A percentile compares a stretch with the other conserved stretches of the same genome.
Evolutionary conservation across 2,329 filamentous ascomycete genomes (phyloP).

Genomic region (Coniella vitis): DNA sequence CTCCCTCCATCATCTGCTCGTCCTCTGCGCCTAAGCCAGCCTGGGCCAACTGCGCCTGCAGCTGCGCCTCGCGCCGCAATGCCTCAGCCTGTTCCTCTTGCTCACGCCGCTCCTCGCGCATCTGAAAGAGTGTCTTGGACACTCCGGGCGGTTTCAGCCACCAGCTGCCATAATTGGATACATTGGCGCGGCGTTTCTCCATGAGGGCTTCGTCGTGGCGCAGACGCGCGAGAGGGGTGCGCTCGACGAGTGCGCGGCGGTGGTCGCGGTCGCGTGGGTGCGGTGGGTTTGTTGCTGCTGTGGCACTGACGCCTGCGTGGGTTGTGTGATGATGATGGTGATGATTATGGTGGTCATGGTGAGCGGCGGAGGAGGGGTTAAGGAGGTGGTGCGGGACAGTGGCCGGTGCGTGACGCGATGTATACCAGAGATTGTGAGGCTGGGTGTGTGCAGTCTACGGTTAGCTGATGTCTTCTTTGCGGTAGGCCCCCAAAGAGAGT

Average conservation of each 20-base stretch:
- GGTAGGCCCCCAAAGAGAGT: too few relatives aligned
- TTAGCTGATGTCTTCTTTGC: too few relatives aligned
- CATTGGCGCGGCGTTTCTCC: conserved; percentile 69
- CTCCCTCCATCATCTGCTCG: conserved; percentile 35
- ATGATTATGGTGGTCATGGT: conserved; percentile 21
- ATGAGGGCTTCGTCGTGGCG: conserved; percentile 71
- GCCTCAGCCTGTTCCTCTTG: conserved; percentile 77
- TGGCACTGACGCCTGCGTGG: conserved; percentile 19
- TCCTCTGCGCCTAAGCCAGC: conserved; percentile 43
- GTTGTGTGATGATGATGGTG: conserved; percentile 9
- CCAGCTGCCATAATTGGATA: conserved; percentile 77
- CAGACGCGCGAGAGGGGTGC: conserved; percentile 61
- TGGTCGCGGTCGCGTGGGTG: conserved; percentile 32
- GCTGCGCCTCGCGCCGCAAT: conserved; percentile 60
- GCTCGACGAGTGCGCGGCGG: conserved; percentile 32
- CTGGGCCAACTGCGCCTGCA: conserved; percentile 68
- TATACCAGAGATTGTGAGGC: conserved; percentile 71
- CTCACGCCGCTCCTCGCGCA: conserved; percentile 84
- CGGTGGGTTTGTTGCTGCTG: conserved; percentile 16
- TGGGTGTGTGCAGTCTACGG: conserved; percentile 31
- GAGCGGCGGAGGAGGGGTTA: not conserved
- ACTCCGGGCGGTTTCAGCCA: conserved; percentile 91
- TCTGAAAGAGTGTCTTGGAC: conserved; percentile 80
- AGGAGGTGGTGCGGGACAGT: conserved; percentile 13
- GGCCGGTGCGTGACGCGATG: conserved; percentile 49